Evolutionary conservation across 2,329 filamentous ascomycete genomes (phyloP), one percentile per base, ranked within the genome.

Genomic region (Elsinoe arachidis): DNA sequence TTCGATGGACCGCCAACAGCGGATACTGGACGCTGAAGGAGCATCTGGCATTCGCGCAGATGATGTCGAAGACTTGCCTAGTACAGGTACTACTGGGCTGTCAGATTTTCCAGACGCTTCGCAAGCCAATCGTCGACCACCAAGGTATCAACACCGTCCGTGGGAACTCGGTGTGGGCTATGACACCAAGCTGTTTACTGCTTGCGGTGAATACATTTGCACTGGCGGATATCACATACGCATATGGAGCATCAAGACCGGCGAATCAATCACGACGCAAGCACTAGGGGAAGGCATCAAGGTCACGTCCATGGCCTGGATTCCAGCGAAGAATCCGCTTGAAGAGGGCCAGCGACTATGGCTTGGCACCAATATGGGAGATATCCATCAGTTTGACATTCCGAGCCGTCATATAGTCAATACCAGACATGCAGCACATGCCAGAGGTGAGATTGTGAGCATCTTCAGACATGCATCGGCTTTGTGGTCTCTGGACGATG

Each of bases 401-500:
- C 75, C 78, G 1, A 85, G 84, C 0, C 85, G 91, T 66, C 82
- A 80, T 35, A 78, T 96, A 46, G 77, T 88, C 12, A 77, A 80
- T 26, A 86, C 80, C 15, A 88, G 87, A 64, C 74, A 80, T 1
- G 83, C 78, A 53, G 87, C 88, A 1, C 93, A 97, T 65, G 83
- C 84, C 6, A 83, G 88, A 41, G 80, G 84, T 60, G 88, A 95
- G 63, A 81, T 99, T 53, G 81, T 88, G 61, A 89, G 85, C 64
- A 95, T 99, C 41, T 87, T 89, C 67, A 84, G 93, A 38, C 87
- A 95, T 69, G 86, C 83, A 61, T 89, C 90, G 63, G 88, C 96
- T 66, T 82, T 99, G 69, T 99, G 93, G 93, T 91, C 91, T 0
- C 71, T 99, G 49, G 93, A 97, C 68, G 91, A 96, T 62, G 84